Conservation (phyloP, 257 asterid genomes). For the Nicotiana sylvestris region DNA sequence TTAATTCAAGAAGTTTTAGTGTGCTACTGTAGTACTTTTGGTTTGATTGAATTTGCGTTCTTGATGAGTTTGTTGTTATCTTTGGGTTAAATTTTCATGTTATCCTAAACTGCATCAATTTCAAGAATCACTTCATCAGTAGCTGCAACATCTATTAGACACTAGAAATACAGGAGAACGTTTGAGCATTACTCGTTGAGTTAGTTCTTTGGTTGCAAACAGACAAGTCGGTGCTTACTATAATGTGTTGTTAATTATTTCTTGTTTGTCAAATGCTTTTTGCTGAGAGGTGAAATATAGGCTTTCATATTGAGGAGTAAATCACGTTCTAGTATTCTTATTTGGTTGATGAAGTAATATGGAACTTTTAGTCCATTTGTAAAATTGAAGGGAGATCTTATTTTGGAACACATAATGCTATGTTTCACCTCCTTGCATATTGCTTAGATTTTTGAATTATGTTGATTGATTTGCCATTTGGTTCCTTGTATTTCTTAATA, state of each 20-base stretch:
- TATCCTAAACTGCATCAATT: no score
- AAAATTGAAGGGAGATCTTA: background rate
- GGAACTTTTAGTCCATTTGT: background rate
- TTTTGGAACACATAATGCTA: background rate
- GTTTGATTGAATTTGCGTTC: no score
- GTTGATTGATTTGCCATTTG: background rate
- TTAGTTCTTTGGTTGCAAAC: constrained; percentile 34
- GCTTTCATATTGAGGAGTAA: background rate
- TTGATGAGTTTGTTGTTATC: no score
- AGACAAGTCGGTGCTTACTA: constrained; percentile 15
- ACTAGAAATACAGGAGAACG: background rate
- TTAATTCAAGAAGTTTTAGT: no score
- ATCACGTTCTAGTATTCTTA: background rate
- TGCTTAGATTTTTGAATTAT: background rate
- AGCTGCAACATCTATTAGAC: no score
- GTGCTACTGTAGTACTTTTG: no score
- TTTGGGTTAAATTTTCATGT: no score
- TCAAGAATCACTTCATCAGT: no score
- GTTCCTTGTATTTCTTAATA: background rate
- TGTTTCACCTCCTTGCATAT: background rate
- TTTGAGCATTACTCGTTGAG: constrained; percentile 49
- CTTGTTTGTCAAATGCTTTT: background rate
- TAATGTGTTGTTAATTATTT: background rate
- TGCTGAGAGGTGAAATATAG: background rate
- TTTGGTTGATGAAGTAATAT: background rate